Conservation (phyloP, 495 filamentous ascomycete genomes). For the Antarctomyces pellizariae region DNA sequence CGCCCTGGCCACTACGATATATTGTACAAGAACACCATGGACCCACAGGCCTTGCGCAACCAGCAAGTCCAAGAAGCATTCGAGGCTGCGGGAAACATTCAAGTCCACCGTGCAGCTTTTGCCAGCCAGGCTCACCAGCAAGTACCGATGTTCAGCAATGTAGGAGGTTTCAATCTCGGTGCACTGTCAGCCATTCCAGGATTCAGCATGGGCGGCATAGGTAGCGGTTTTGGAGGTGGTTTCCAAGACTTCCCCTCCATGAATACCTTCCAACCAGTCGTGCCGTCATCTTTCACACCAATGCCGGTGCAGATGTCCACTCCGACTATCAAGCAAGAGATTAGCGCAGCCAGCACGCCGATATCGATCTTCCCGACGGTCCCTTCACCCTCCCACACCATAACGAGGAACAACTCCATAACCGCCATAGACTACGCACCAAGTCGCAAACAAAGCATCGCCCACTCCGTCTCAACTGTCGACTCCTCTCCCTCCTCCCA, state of each 20-base stretch:
- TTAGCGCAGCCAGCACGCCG: slow-evolving; percentile 9
- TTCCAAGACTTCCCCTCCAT: slow-evolving; percentile 11
- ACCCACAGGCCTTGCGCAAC: slow-evolving; percentile 21
- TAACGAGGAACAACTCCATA: slow-evolving; percentile 11
- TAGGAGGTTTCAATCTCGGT: slow-evolving; percentile 19
- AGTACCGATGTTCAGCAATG: slow-evolving; percentile 15
- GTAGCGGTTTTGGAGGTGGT: too few species aligned
- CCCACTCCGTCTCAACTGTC: slow-evolving; percentile 1
- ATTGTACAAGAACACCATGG: slow-evolving; percentile 48
- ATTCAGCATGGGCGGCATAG: too few species aligned
- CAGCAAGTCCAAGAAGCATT: slow-evolving; percentile 19
- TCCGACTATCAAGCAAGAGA: slow-evolving; percentile 11
- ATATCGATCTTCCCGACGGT: slow-evolving; percentile 13
- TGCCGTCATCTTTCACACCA: slow-evolving; percentile 18
- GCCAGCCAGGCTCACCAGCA: slow-evolving; percentile 20
- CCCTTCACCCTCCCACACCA: slow-evolving; percentile 13
- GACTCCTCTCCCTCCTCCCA: slow-evolving; percentile 1
- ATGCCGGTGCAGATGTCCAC: slow-evolving; percentile 19
- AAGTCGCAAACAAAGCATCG: too few species aligned
- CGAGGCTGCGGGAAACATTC: slow-evolving; percentile 25
- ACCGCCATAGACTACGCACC: slow-evolving; percentile 8
- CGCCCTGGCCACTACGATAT: slow-evolving; percentile 80
- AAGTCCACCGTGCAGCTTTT: slow-evolving; percentile 23
- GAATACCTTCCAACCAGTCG: slow-evolving; percentile 6
- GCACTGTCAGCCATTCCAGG: slow-evolving; percentile 24